Base-by-base conservation (phyloP, 2,329 filamentous ascomycete species). In the Aspergillus vadensis region DNA sequence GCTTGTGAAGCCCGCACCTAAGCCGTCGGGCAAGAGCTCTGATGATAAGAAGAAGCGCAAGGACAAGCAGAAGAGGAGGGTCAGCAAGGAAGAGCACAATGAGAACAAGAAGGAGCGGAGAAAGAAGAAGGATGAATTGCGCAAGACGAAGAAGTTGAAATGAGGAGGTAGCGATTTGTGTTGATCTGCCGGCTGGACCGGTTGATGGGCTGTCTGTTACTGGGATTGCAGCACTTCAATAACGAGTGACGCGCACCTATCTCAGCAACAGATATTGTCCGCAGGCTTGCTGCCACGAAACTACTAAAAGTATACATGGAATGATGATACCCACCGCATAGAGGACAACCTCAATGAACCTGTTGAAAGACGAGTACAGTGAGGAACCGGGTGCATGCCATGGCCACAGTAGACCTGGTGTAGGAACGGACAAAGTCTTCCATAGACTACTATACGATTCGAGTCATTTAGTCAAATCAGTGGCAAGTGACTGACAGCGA, bases 101-200 rank as follows among this genome's bases (percentile, higher is more conserved):
- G 64, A 70, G 41, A 62, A 65, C 30, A 69, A 72, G 65, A 81
- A 84, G 69, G 75, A 81, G 23, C 53, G 62, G 39, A 52, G 54
- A 14, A 61, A 63, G 52, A 64, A 61, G 38, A 64, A 61, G 38
- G 51, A 54, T 38, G 43, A 64, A n/a, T 25, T 55, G 38, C 49
- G 66, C 39, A 72, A 72, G 49, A 72, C 75, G 19, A 72, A 67
- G 41, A 69, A 71, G 55, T 63, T 65, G 21, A 66, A 69, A 64
- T 71, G 65, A 67, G 53, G 38, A 25, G 36, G 52, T n/a, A 19
- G 41, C n/a, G 5, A 36, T 12, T 30, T 23, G 47, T 51, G 51
- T 41, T 25, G 43, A 23, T 55, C 15, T 39, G 10, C 53, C 57
- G 60, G 57, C 60, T 50, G 57, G 57, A n/a, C 57, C 50, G 50